Conservation (phyloP, 179 eudicot genomes). For the Patellifolia procumbens region DNA sequence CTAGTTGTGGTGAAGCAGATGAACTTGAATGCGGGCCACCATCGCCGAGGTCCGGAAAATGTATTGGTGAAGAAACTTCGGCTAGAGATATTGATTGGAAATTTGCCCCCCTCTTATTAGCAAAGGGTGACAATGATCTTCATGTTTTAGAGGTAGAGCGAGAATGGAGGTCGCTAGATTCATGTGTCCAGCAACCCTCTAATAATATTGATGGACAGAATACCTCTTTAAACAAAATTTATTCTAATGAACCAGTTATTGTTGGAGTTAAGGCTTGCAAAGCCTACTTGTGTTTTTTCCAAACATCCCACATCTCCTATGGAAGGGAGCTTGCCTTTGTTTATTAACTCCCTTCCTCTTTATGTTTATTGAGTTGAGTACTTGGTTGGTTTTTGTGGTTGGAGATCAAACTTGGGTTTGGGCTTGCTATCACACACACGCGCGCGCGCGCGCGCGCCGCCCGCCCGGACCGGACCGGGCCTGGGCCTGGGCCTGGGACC, state of each 20-base stretch:
- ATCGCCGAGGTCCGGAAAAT: constrained; percentile 37
- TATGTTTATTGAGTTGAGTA: no score
- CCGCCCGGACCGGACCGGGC: no score
- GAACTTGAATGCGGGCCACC: constrained; percentile 34
- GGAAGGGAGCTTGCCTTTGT: no score
- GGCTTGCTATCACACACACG: no score
- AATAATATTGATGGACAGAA: constrained; percentile 27
- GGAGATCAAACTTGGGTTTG: no score
- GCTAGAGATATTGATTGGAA: constrained; percentile 17
- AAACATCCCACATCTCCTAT: no score
- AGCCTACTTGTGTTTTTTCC: no score
- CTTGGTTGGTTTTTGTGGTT: no score
- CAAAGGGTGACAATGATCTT: constrained; percentile 23
- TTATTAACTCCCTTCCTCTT: no score
- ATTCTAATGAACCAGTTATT: constrained; percentile 15
- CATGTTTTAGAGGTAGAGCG: constrained; percentile 20
- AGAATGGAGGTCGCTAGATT: constrained; percentile 31
- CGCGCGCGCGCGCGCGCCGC: no score
- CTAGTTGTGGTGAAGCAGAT: constrained; percentile 66
- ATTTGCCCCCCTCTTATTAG: constrained; percentile 6
- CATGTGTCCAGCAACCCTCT: constrained; percentile 29
- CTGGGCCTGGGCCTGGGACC: no score
- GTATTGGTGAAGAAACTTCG: constrained; percentile 35
- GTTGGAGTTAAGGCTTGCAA: no score
- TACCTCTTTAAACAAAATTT: constrained; percentile 3